Base-by-base conservation (phyloP, 257 asterid species). In the Penstemon davidsonii region DNA sequence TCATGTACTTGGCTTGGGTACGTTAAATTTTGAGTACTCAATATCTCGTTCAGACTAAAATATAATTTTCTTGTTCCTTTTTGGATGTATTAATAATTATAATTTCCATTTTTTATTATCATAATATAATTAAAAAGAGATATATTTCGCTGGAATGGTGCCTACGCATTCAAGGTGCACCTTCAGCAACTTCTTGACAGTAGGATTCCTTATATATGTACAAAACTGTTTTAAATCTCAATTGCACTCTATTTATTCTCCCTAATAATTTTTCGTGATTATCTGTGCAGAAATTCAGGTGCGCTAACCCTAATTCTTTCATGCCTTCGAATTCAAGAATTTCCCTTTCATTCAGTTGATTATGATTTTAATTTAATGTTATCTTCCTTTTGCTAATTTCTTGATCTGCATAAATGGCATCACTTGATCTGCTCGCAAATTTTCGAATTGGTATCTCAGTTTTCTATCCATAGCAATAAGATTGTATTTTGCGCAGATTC, bases 351-450 rank as follows among this genome's bases (percentile, higher is more conserved):
- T 47, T 72, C 50, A 13, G 18, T 58, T 55, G 54, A 0, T 13
- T 12, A 47, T 43, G 2, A 46, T 7, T 46, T 6, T 38, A 6
- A 5, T 40, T 3, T 42, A 6, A 41, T 77, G 19, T 6, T 43
- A 37, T 59, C 8, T 46, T 3, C n/a, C 33, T 57, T 36, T 63
- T 33, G 37, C 39, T 67, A 9, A 66, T 56, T 59, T 40, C 64
- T 72, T 56, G 78, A 80, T 80, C 85, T 71, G 79, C 78, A 19
- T 73, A 74, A 69, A 44, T 68, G 53, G 66, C 63, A 59, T 67
- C 73, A 46, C 55, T 65, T 42, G 64, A 72, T 72, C 51, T 68
- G 69, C 40, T n/a, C 45, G 40, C 53, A 19, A 43, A 38, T 64
- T 61, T 53, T 40, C 68, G 70, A 58, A 45, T 70, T 72, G 57